phyloP scores from a whole-genome alignment of 2,329 filamentous ascomycete genomes.

The Fusarium sp. region DNA sequence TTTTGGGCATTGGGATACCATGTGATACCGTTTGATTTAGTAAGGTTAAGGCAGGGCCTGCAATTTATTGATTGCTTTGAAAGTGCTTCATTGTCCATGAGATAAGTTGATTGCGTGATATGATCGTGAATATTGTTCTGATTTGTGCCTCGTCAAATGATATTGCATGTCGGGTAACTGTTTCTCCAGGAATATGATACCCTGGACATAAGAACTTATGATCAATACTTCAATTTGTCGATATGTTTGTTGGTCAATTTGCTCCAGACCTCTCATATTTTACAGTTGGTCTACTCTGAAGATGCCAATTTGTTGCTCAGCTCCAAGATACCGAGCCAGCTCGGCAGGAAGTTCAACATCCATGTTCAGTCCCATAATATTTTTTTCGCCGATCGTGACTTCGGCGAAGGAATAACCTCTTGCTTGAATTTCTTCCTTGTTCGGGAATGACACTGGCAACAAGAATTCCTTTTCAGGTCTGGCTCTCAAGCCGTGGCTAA shows the following conservation, averaged over 20 bases:
- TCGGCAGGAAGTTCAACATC: constrained; percentile 66
- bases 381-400: constrained; percentile 73
- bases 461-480: constrained; percentile 70
- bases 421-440: constrained; percentile 62
- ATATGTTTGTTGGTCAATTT: constrained; percentile 66
- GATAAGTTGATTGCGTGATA: neutral
- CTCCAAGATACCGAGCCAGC: constrained; percentile 70
- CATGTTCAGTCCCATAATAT: constrained; percentile 63
- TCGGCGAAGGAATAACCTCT: constrained; percentile 66
- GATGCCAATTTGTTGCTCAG: constrained; percentile 70
- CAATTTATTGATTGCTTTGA: constrained; percentile 14
- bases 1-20: constrained; percentile 29
- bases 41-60: constrained; percentile 14
- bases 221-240: constrained; percentile 47
- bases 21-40: constrained; percentile 36
- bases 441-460: constrained; percentile 70
- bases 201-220: neutral
- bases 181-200: neutral
- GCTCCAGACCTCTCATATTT: constrained; percentile 59
- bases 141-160: neutral
- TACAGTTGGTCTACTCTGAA: constrained; percentile 71
- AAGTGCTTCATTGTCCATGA: neutral
- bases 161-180: neutral
- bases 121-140: neutral
- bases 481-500: constrained; percentile 57